These are phyloP conservation scores for Akanthomyces muscarius DNA, from an alignment of 2,329 filamentous ascomycete species.

Conservation along the genomic window DNA sequence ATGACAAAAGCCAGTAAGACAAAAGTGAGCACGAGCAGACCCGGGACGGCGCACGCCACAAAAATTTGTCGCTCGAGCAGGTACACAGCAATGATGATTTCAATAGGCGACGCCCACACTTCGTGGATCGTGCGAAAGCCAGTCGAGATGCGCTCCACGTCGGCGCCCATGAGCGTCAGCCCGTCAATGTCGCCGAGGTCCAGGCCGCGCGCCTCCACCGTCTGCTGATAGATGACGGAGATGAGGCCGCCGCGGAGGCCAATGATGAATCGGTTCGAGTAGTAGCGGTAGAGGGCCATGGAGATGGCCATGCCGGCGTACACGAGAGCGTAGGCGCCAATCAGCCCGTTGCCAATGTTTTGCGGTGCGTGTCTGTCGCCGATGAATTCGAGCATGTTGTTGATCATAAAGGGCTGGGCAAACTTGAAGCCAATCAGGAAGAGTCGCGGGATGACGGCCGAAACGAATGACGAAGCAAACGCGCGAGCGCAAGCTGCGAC, in stretches of 20 bases:
- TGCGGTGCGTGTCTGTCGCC: constrained; percentile 21
- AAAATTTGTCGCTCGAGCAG: constrained; percentile 44
- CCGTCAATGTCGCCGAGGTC: constrained; percentile 11
- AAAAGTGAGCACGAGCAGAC: constrained; percentile 29
- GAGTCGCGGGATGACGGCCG: constrained; percentile 28
- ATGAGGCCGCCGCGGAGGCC: neutral
- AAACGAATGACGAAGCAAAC: constrained; percentile 19
- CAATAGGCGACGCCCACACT: constrained; percentile 37
- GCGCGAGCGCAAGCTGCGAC: constrained; percentile 17
- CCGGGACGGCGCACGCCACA: constrained; percentile 41
- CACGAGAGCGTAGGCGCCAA: constrained; percentile 36
- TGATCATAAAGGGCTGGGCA: constrained; percentile 38
- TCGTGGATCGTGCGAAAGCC: constrained; percentile 38
- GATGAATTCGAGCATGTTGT: constrained; percentile 28
- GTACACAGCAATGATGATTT: constrained; percentile 42
- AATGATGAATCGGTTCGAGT: neutral
- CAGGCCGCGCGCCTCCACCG: neutral
- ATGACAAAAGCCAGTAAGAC: constrained; percentile 24
- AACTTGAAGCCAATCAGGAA: constrained; percentile 32
- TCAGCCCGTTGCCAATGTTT: constrained; percentile 30
- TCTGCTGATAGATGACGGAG: constrained; percentile 8
- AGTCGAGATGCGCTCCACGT: constrained; percentile 37
- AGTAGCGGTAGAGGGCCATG: constrained; percentile 1
- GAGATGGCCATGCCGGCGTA: constrained; percentile 37
- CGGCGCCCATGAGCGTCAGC: constrained; percentile 41